Evolutionary conservation across 2,329 filamentous ascomycete species (phyloP).

Genomic region (Cladosporium phlei): DNA sequence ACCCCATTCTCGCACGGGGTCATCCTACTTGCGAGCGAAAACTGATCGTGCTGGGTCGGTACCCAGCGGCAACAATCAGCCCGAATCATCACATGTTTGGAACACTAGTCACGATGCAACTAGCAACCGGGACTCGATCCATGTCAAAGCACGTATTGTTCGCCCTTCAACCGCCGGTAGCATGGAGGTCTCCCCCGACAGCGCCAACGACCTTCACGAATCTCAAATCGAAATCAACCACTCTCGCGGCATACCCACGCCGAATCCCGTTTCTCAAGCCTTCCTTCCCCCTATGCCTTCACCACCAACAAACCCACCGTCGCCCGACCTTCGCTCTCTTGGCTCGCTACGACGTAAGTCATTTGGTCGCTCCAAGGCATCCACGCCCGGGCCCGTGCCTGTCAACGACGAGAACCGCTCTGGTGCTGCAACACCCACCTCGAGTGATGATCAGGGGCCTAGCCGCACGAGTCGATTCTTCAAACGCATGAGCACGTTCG

Average conservation of each 20-base stretch:
- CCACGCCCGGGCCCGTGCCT: slow-evolving; percentile 13
- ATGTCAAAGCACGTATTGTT: slow-evolving; percentile 79
- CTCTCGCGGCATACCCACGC: slow-evolving; percentile 34
- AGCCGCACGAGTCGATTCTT: slow-evolving; percentile 59
- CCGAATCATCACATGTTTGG: slow-evolving; percentile 34
- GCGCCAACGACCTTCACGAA: slow-evolving; percentile 47
- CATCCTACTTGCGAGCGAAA: not conserved
- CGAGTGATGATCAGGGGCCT: slow-evolving; percentile 20
- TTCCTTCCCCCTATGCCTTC: slow-evolving; percentile 7
- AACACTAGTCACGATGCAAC: slow-evolving; percentile 35
- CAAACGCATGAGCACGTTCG: slow-evolving; percentile 52
- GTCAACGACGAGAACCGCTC: slow-evolving; percentile 14
- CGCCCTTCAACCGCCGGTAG: slow-evolving; percentile 55
- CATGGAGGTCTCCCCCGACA: slow-evolving; percentile 25
- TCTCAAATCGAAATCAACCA: slow-evolving; percentile 62
- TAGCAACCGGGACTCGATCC: slow-evolving; percentile 67
- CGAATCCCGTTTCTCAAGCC: slow-evolving; percentile 13
- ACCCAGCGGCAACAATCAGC: slow-evolving; percentile 16
- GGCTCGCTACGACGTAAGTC: slow-evolving; percentile 19
- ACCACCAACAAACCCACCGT: slow-evolving; percentile 6
- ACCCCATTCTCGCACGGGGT: slow-evolving; percentile 9
- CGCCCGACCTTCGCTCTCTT: slow-evolving; percentile 18
- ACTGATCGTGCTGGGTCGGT: slow-evolving; percentile 14
- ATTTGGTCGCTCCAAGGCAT: slow-evolving; percentile 18
- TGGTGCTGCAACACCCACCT: slow-evolving; percentile 18